These are phyloP conservation scores for Claviceps cyperi DNA, from an alignment of 2,329 filamentous ascomycete genomes.

Conservation along the genomic window DNA sequence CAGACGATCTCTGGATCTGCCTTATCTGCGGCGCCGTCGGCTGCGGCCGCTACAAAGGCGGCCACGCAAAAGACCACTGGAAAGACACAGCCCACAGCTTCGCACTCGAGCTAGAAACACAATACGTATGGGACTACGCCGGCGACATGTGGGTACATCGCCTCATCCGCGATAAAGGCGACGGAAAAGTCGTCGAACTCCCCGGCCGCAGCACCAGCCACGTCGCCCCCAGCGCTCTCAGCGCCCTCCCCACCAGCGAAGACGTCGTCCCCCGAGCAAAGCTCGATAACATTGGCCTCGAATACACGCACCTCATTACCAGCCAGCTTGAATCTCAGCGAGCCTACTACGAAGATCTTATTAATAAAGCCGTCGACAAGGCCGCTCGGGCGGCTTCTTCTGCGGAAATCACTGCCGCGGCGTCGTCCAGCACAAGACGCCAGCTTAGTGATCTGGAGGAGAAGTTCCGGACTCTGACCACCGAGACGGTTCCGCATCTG, in stretches of 20 bases:
- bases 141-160: conserved; percentile 93
- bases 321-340: conserved; percentile 88
- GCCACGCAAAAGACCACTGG: conserved; percentile 88
- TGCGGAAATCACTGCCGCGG: conserved; percentile 45
- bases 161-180: conserved; percentile 83
- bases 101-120: conserved; percentile 80
- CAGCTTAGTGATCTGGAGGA: conserved; percentile 38
- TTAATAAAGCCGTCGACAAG: conserved; percentile 82
- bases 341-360: conserved; percentile 84
- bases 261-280: conserved; percentile 60
- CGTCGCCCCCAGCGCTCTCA: background rate
- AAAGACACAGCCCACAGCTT: conserved; percentile 82
- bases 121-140: conserved; percentile 96
- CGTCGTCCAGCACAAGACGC: conserved; percentile 32
- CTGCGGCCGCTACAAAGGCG: conserved; percentile 86
- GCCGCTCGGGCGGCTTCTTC: conserved; percentile 56
- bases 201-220: conserved; percentile 36
- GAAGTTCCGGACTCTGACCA: conserved; percentile 29
- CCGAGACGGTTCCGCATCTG: conserved; percentile 47
- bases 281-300: conserved; percentile 66
- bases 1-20: conserved; percentile 85
- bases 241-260: conserved; percentile 28
- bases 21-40: conserved; percentile 86
- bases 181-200: conserved; percentile 86
- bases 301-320: conserved; percentile 88